Percentiles rank a stretch among this genome's conserved stretches.
Conservation (phyloP, 2,329 filamentous ascomycete genomes). For the Fusarium miscanthi region DNA sequence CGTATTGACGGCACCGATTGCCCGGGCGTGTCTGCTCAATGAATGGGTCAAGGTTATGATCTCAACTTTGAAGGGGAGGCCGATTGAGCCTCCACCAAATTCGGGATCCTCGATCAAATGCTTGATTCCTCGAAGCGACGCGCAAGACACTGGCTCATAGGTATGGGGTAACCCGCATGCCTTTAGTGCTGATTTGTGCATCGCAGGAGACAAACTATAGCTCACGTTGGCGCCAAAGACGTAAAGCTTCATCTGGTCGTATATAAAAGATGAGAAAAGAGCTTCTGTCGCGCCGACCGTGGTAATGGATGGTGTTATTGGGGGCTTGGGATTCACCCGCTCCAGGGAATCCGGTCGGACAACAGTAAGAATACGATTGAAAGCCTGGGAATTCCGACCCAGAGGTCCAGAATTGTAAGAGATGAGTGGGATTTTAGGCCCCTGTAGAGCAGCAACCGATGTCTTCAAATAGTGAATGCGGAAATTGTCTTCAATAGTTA, state of each 20-base stretch:
- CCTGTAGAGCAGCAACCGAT: constrained; percentile 55
- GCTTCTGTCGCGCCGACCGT: constrained; percentile 72
- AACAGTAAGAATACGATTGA: constrained; percentile 72
- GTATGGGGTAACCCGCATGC: constrained; percentile 75
- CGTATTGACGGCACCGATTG: constrained; percentile 82
- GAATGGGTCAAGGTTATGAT: constrained; percentile 75
- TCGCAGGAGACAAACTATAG: constrained; percentile 80
- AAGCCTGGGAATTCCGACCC: constrained; percentile 73
- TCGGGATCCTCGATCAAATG: constrained; percentile 71
- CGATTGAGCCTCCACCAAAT: constrained; percentile 79
- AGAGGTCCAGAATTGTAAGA: constrained; percentile 72
- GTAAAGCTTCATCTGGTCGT: constrained; percentile 77
- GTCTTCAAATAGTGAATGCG: constrained; percentile 67
- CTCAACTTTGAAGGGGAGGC: constrained; percentile 80
- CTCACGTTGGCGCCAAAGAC: constrained; percentile 78
- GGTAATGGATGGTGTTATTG: constrained; percentile 58
- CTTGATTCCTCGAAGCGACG: constrained; percentile 70
- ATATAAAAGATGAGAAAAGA: constrained; percentile 73
- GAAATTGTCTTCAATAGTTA: constrained; percentile 70
- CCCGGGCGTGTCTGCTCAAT: constrained; percentile 76
- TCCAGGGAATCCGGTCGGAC: constrained; percentile 60
- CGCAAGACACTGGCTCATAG: constrained; percentile 73
- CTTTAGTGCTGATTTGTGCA: constrained; percentile 78
- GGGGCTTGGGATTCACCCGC: constrained; percentile 38
- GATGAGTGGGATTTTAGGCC: constrained; percentile 64